phyloP scores from a whole-genome alignment of 306 rosid species.

The Fragaria iinumae region DNA sequence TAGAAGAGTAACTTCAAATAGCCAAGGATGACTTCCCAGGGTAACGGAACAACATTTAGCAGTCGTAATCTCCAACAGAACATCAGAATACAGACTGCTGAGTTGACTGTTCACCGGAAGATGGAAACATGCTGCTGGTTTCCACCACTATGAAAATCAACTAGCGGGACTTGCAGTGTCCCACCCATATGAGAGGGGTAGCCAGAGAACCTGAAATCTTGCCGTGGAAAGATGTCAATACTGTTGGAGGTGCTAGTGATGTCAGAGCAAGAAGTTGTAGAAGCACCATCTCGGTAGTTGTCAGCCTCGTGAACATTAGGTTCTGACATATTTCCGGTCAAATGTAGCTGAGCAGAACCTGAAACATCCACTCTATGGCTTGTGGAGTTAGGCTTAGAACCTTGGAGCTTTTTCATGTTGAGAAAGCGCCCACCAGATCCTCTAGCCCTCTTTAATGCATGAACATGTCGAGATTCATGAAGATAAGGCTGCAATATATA shows the following conservation, averaged over 20 bases:
- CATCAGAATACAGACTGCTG: slow-evolving; percentile 26
- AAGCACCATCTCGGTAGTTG: slow-evolving; percentile 35
- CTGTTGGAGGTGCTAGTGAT: slow-evolving; percentile 31
- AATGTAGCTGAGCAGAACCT: slow-evolving; percentile 26
- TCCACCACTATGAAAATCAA: slow-evolving; percentile 31
- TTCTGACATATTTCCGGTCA: slow-evolving; percentile 28
- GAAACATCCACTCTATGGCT: slow-evolving; percentile 29
- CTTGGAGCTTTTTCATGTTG: slow-evolving; percentile 42
- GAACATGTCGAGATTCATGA: slow-evolving; percentile 72
- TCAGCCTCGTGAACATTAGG: slow-evolving; percentile 31
- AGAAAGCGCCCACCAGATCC: slow-evolving; percentile 77
- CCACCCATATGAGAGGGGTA: slow-evolving; percentile 44
- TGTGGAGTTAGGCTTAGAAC: slow-evolving; percentile 23
- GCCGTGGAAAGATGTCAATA: slow-evolving; percentile 31
- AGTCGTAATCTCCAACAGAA: slow-evolving; percentile 24
- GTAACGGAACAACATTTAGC: slow-evolving; percentile 23
- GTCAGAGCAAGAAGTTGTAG: slow-evolving; percentile 36
- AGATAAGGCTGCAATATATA: slow-evolving; percentile 63
- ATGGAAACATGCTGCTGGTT: slow-evolving; percentile 42
- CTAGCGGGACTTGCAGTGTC: slow-evolving; percentile 27
- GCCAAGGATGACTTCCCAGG: slow-evolving; percentile 87
- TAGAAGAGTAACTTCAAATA: slow-evolving; percentile 22
- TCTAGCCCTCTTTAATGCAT: slow-evolving; percentile 71
- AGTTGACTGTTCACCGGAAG: slow-evolving; percentile 29
- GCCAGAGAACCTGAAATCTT: slow-evolving; percentile 45